Percentiles rank a stretch among this genome's conserved stretches.
Evolutionary conservation across 768 basidiomycete genomes (phyloP).

Genomic region (Sistotremastrum niveocremeum): DNA sequence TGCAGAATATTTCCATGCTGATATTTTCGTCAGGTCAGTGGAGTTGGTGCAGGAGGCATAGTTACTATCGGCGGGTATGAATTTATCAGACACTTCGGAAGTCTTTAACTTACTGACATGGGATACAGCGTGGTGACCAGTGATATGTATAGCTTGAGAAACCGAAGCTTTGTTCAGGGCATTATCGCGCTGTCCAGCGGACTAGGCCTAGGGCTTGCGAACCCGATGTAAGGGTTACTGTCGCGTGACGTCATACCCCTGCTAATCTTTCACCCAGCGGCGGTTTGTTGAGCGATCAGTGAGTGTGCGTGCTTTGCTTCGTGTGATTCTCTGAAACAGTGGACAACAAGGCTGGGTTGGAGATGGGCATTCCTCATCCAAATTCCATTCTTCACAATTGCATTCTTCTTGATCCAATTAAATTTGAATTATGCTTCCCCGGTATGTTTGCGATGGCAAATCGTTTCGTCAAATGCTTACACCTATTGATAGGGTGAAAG

Average conservation of each 20-base stretch:
- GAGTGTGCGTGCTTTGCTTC: too few relatives aligned
- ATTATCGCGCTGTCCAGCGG: constrained; percentile 24
- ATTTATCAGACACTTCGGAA: too few relatives aligned
- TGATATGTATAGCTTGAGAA: constrained; percentile 69
- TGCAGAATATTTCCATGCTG: neutral
- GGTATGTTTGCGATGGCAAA: constrained; percentile 22
- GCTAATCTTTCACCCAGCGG: constrained; percentile 34
- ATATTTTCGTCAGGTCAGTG: constrained; percentile 36
- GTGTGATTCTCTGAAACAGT: neutral
- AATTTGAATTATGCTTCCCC: constrained; percentile 57
- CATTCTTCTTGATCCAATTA: constrained; percentile 40
- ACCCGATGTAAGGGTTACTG: constrained; percentile 22
- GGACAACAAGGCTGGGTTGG: constrained; percentile 36
- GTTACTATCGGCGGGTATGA: constrained; percentile 55
- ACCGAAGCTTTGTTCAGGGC: constrained; percentile 12
- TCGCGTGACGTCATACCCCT: too few relatives aligned
- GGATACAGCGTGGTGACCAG: constrained; percentile 50
- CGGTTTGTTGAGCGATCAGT: constrained; percentile 31
- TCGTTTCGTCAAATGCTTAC: constrained; percentile 1
- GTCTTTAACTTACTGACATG: constrained; percentile 3
- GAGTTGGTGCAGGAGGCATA: constrained; percentile 70
- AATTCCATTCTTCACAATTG: constrained; percentile 49
- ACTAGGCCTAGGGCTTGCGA: constrained; percentile 55
- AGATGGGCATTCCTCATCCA: constrained; percentile 71
- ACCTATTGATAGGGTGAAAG: constrained; percentile 40